Evolutionary conservation across 768 basidiomycete species (phyloP), one percentile per base, ranked within the genome.

Genomic region (Lanmaoa rubissima): DNA sequence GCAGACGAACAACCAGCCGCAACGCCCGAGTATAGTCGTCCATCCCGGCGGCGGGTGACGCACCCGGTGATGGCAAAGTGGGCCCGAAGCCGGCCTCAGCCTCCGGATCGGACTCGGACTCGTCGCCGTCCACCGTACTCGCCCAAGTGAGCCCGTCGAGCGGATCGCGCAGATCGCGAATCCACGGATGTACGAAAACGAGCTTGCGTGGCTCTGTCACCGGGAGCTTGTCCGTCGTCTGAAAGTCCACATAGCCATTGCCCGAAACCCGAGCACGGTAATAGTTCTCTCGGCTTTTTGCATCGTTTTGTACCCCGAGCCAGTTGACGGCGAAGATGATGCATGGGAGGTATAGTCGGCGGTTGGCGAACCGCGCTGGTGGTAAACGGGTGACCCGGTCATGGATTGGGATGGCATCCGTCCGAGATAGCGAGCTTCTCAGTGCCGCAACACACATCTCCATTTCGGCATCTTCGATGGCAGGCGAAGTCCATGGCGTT

Each of bases 121-220:
- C 38, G 1, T 38, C 41, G 4, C 26, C 24, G n/a, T 54, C 51
- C 1, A 8, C 10, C 8, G 11, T 3, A 4, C 31, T 17, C 8
- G 34, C 36, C 50, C 26, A 24, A 5, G 6, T n/a, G n/a, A 41
- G 32, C 10, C 38, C 42, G 3, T 54, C 57, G 1, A 43, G 48
- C 8, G 49, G 57, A 19, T 36, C 49, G 2, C 19, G 28, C 4
- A 63, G 17, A 24, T 53, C 49, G 17, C 62, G 52, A 36, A 63
- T 35, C 62, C 62, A 63, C 2, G 62, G 62, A 42, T 54, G 46
- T 12, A 60, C 51, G 13, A 63, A 28, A 35, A 42, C 14, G 10
- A 62, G 26, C 35, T 47, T 51, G 17, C 44, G 48, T 5, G 51
- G 38, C 17, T 53, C 51, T 8, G 1, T 35, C n/a, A 32, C 11